Conservation (phyloP, 2,329 filamentous ascomycete species). For the Beauveria sp. region DNA sequence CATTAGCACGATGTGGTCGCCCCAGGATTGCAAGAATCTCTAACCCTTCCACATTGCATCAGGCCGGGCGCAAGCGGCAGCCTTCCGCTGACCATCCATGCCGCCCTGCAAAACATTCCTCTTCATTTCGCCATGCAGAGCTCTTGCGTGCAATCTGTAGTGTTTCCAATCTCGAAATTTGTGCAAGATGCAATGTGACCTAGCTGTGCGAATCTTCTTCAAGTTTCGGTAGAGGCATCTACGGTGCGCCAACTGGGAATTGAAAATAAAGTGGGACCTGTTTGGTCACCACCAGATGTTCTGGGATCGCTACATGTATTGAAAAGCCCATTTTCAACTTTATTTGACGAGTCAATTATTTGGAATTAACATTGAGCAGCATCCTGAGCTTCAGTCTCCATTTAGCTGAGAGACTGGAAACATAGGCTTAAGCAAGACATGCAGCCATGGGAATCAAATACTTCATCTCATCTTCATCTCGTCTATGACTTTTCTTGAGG, state of each 20-base stretch:
- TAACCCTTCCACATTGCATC: not conserved
- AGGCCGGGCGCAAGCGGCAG: conserved; percentile 15
- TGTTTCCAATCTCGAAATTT: not conserved
- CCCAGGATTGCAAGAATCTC: not conserved
- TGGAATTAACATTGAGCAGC: too few relatives aligned
- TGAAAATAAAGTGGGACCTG: conserved; percentile 4
- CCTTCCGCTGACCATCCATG: conserved; percentile 24
- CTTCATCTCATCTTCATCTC: conserved; percentile 16
- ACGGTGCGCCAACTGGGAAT: not conserved
- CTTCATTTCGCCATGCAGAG: conserved; percentile 20
- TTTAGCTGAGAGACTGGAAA: not conserved
- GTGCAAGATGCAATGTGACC: not conserved
- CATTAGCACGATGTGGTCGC: not conserved
- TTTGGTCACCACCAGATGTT: not conserved
- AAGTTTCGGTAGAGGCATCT: too few relatives aligned
- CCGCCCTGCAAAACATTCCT: conserved; percentile 29
- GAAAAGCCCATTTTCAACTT: too few relatives aligned
- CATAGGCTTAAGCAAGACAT: not conserved
- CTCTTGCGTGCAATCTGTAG: not conserved
- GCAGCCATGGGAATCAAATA: not conserved
- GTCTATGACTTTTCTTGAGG: conserved; percentile 25
- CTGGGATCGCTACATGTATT: not conserved
- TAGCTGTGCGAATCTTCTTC: not conserved
- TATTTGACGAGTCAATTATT: not conserved
- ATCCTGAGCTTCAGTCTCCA: too few relatives aligned